These are phyloP conservation scores for Isabelozyma pseudorhagii DNA, from an alignment of 805 yeast genomes.

Conservation along the genomic window DNA sequence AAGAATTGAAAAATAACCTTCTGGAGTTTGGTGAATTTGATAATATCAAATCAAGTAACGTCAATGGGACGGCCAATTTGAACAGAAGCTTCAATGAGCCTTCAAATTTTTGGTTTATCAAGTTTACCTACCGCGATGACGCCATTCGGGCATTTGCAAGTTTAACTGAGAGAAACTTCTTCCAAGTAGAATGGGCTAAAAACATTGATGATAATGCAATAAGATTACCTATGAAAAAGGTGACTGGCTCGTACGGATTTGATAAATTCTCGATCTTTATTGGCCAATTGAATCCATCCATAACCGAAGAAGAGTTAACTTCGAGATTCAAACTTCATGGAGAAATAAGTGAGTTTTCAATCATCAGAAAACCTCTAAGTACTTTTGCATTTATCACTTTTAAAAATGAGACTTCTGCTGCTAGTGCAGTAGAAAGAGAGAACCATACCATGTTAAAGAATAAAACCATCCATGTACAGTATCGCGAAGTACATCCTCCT, in stretches of 20 bases:
- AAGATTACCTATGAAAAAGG: constrained; percentile 3
- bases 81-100: constrained; percentile 10
- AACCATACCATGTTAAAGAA: constrained; percentile 74
- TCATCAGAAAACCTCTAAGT: constrained; percentile 46
- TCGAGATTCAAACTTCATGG: constrained; percentile 71
- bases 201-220: constrained; percentile 53
- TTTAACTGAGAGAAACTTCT: constrained; percentile 50
- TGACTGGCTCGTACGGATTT: constrained; percentile 20
- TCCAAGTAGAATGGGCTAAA: constrained; percentile 82
- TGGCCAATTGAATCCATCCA: constrained; percentile 62
- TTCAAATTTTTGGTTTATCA: constrained; percentile 64
- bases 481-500: constrained; percentile 50
- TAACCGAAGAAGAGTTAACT: constrained; percentile 51
- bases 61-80: constrained; percentile 22
- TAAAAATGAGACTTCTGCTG: constrained; percentile 68
- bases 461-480: constrained; percentile 82
- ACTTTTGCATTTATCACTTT: constrained; percentile 75
- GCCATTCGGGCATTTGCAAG: constrained; percentile 82
- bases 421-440: constrained; percentile 81
- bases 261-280: constrained; percentile 76
- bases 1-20: constrained; percentile 37
- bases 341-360: constrained; percentile 52
- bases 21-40: constrained; percentile 74
- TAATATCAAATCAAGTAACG: constrained; percentile 46
- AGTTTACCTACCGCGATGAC: constrained; percentile 79